Percentiles rank a stretch among this genome's conserved stretches.
Evolutionary conservation across 805 yeast species (phyloP).

Genomic region (Schwanniomyces sp.): DNA sequence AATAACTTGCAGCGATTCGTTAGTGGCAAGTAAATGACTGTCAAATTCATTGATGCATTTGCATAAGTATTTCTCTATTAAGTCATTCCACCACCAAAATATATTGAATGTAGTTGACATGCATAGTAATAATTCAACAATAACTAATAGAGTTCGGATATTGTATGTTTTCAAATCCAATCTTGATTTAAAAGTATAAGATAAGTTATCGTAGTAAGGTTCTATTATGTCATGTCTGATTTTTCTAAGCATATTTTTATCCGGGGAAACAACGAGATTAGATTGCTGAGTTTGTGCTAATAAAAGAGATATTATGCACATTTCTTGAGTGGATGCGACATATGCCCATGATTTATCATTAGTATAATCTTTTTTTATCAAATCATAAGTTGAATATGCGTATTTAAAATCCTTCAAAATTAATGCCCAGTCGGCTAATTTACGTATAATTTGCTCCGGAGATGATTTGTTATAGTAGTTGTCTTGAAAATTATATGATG

Average conservation of each 20-base stretch:
- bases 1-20: constrained; percentile 47
- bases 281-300: constrained; percentile 51
- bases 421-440: constrained; percentile 89
- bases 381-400: constrained; percentile 81
- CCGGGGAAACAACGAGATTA: constrained; percentile 35
- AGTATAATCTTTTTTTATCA: constrained; percentile 73
- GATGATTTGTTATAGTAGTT: constrained; percentile 63
- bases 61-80: constrained; percentile 45
- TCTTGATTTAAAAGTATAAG: constrained; percentile 74
- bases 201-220: constrained; percentile 67
- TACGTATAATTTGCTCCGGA: constrained; percentile 72
- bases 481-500: constrained; percentile 47
- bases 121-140: constrained; percentile 68
- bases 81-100: constrained; percentile 47
- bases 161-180: constrained; percentile 69
- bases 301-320: constrained; percentile 73
- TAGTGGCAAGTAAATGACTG: constrained; percentile 35
- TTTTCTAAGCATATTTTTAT: constrained; percentile 43
- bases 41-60: constrained; percentile 46
- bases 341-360: constrained; percentile 79
- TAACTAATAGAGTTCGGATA: constrained; percentile 61
- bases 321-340: constrained; percentile 84
- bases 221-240: constrained; percentile 54
- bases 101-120: constrained; percentile 41
- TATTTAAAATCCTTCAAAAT: constrained; percentile 86